phyloP scores from a whole-genome alignment of 2,329 filamentous ascomycete genomes.

The Calonectria hawksworthii region DNA sequence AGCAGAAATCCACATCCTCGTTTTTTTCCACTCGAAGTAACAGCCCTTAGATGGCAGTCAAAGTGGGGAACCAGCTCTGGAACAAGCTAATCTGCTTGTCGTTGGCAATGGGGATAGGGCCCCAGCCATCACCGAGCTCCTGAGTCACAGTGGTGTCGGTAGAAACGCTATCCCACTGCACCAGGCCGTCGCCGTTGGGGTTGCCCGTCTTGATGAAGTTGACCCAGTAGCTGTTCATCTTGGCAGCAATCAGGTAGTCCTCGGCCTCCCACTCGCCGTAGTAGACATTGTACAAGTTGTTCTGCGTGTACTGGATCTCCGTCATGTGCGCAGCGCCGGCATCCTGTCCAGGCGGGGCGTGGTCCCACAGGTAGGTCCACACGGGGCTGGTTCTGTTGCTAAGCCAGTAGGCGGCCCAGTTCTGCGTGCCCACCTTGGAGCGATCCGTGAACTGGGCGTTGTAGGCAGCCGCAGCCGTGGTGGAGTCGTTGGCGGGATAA shows the following conservation, averaged over 20 bases:
- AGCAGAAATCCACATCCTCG: no score
- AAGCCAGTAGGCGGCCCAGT: conserved; percentile 12
- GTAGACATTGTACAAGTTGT: conserved; percentile 48
- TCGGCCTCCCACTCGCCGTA: conserved; percentile 13
- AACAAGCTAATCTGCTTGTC: background rate
- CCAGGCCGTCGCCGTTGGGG: conserved; percentile 3
- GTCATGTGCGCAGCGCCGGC: conserved; percentile 54
- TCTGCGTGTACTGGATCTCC: conserved; percentile 55
- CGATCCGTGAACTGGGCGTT: conserved; percentile 13
- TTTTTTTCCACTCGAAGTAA: background rate
- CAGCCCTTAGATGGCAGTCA: background rate
- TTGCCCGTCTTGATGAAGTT: conserved; percentile 17
- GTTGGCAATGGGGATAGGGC: background rate
- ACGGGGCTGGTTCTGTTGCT: conserved; percentile 11
- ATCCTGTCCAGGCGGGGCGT: conserved; percentile 52
- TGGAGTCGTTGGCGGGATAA: background rate
- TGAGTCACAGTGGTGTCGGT: background rate
- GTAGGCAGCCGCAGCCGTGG: background rate
- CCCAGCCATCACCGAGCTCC: background rate
- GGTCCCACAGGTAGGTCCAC: conserved; percentile 32
- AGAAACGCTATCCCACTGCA: background rate
- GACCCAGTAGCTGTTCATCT: conserved; percentile 12
- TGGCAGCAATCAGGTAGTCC: conserved; percentile 20
- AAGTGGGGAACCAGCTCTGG: background rate
- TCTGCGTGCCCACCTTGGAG: conserved; percentile 11